Evolutionary conservation across 495 filamentous ascomycete species (phyloP), one percentile per base, ranked within the genome.

Genomic region (Podospora didyma): DNA sequence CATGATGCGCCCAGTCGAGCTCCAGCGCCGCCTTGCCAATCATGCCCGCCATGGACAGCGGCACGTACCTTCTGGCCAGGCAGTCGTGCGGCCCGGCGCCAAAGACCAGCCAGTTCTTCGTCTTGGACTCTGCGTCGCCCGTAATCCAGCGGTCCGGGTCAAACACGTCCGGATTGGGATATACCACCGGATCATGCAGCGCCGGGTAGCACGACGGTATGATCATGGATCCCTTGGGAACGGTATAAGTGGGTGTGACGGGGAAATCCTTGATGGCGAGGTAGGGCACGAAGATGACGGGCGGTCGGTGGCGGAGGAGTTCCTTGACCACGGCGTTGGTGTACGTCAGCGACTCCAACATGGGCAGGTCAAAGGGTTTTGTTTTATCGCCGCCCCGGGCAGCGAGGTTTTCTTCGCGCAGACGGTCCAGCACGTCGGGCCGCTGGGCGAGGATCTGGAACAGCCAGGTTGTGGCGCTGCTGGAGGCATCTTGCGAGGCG

Each of bases 261-360:
- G 90, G 89, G 82, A 96, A 97, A 51, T 84, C 77, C 72, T 93
- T 94, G 84, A 94, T 96, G 62, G 84, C 89, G 54, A 92, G 70
- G 69, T 96, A 96, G 31, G 92, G 92, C 53, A 97, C 91, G 89
- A 97, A 96, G 75, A 96, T 84, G 64, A 97, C 92, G 56, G 92
- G 92, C 41, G 92, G 92, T 34, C 92, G 86, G 77, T 94, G 95
- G 62, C 92, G 86, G 41, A 97, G 82, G 22, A 86, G 86, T 76
- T 97, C 92, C 72, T 92, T 92, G 57, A 97, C 87, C 39, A 93
- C 87, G 19, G 89, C 92, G 51, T 87, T 87, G 39, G 92, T 97
- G 69, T 92, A 96, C 10, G 83, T 80, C 82, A 96, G 81, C 50
- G 83, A 79, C 61, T 96, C 92, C 22, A 96, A 73, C 72, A 89